A percentile compares a stretch with the other conserved stretches of the same genome.
These are phyloP conservation scores for Fusarium sp. DNA, from an alignment of 2,329 filamentous ascomycete genomes.

Conservation along the genomic window DNA sequence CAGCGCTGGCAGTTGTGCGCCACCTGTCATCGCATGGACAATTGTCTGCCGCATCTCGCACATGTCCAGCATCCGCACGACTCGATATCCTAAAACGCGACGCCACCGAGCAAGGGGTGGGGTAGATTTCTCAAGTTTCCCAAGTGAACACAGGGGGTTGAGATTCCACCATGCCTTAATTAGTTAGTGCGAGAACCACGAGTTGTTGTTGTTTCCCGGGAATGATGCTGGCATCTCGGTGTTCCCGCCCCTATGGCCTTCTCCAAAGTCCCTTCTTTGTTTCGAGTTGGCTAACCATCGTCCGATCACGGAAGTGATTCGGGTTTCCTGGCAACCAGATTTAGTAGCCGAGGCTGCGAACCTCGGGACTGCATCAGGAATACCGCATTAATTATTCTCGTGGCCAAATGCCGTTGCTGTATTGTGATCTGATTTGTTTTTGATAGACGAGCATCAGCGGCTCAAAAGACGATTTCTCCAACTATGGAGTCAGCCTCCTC, in stretches of 20 bases:
- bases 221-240: constrained; percentile 46
- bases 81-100: constrained; percentile 35
- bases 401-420: not conserved
- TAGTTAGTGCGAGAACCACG: constrained; percentile 26
- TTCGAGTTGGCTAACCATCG: constrained; percentile 35
- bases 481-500: constrained; percentile 45
- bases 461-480: constrained; percentile 45
- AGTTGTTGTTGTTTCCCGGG: constrained; percentile 37
- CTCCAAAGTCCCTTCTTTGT: constrained; percentile 38
- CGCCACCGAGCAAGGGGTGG: constrained; percentile 42
- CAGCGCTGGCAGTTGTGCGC: constrained; percentile 35
- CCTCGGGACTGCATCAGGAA: not conserved
- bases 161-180: constrained; percentile 21
- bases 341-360: constrained; percentile 11
- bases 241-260: constrained; percentile 41
- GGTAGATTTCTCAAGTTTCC: constrained; percentile 11
- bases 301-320: constrained; percentile 37
- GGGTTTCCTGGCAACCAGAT: constrained; percentile 19
- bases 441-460: constrained; percentile 42
- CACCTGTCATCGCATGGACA: constrained; percentile 27
- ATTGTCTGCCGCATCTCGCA: constrained; percentile 29
- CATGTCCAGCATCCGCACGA: constrained; percentile 24
- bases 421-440: constrained; percentile 13
- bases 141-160: constrained; percentile 6
- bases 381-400: not conserved